Evolutionary conservation across 169 alveolate species (phyloP), one percentile per base, ranked within the genome.

Genomic region (Plasmodium ovale): DNA sequence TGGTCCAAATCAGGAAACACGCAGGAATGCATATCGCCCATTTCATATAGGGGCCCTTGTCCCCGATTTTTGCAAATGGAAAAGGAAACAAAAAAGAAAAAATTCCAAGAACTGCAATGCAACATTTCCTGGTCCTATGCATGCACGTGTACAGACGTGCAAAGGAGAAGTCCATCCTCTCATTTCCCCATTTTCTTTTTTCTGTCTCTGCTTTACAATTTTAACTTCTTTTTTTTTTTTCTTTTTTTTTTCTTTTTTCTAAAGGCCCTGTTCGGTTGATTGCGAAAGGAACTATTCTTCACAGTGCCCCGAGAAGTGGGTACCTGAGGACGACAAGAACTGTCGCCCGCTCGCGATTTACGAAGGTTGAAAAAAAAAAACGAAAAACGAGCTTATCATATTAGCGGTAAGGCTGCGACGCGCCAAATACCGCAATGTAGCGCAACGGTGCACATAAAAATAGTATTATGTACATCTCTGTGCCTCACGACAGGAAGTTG

Each of bases 231-330:
- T n/a, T 44, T 0, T 3, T 19, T 16, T 5, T 25, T 21, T 2
- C 21, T 7, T 12, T 3, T 3, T 56, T 72, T 31, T 72, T 31
- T 29, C 47, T 64, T 33, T 49, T 62, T n/a, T 49, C 19, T 16
- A 62, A 25, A 82, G 90, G 90, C 90, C 90, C 31, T 82, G 84
- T 44, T 42, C 51, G 7, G 27, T 10, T 44, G 29, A 47, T n/a
- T 82, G 90, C 56, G 84, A 82, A 82, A 82, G 42, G 42, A 42
- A 82, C 33, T 82, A 82, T 68, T 82, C 90, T 49, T 29, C 47
- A 4, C 84, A 82, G 59, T 82, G 90, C 47, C 90, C 90, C 53
- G 70, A 65, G 14, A 68, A 64, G 14, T 82, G 90, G 90, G 71
- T n/a, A 10, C 90, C 60, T n/a, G 71, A 33, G 47, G 82, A 65